phyloP scores from a whole-genome alignment of 495 filamentous ascomycete species.

The Pseudomonodictys pantanalensis region DNA sequence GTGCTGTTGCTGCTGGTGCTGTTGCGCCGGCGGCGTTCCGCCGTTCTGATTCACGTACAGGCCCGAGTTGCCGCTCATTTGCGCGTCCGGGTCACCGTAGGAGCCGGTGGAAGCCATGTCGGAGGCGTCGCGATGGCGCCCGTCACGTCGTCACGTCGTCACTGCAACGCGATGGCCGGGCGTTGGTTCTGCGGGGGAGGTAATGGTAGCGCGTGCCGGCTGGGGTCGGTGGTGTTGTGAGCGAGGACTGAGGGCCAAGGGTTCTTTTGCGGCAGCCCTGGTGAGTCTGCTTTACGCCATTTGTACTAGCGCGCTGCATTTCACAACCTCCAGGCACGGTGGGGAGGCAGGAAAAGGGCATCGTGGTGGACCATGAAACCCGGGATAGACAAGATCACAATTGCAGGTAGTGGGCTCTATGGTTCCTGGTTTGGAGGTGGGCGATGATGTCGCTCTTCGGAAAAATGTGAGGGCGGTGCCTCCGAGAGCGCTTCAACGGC shows the following conservation, averaged over 20 bases:
- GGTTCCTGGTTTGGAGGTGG: background rate
- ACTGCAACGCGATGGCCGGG: constrained; percentile 7
- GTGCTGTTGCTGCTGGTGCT: constrained; percentile 21
- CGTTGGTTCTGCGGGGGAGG: constrained; percentile 10
- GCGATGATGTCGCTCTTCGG: background rate
- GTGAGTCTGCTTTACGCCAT: constrained; percentile 30
- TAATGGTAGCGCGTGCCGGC: constrained; percentile 9
- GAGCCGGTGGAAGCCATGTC: constrained; percentile 26
- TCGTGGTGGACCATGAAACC: background rate
- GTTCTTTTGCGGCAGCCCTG: constrained; percentile 6
- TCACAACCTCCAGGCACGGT: background rate
- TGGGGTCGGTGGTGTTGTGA: constrained; percentile 12
- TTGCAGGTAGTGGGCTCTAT: background rate
- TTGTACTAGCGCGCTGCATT: constrained; percentile 21
- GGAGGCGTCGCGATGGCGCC: constrained; percentile 10
- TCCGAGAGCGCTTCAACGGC: too few relatives aligned
- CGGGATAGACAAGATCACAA: too few relatives aligned
- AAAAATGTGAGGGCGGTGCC: background rate
- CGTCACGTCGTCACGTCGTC: too few relatives aligned
- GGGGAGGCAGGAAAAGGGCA: background rate
- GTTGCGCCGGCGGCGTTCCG: constrained; percentile 22
- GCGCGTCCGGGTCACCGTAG: constrained; percentile 26
- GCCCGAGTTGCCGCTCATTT: constrained; percentile 14
- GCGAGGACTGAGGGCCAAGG: constrained; percentile 1
- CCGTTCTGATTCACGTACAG: constrained; percentile 34